These are phyloP conservation scores for Pichia occidentalis DNA, from an alignment of 805 yeast species.

Conservation along the genomic window DNA sequence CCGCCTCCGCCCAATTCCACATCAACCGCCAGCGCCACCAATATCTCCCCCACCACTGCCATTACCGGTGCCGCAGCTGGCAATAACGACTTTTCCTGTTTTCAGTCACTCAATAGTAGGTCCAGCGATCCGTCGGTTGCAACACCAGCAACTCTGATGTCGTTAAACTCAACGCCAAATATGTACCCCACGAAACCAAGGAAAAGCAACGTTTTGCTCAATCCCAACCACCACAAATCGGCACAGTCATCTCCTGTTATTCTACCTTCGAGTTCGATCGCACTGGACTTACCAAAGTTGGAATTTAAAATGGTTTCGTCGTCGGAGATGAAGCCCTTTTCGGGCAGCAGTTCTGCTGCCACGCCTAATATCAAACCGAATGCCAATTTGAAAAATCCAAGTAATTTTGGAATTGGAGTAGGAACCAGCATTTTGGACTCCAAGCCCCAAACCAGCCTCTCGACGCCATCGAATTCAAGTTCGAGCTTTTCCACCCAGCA, in stretches of 20 bases:
- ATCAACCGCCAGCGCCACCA: conserved; percentile 8
- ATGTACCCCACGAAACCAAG: conserved; percentile 19
- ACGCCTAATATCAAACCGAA: too few relatives aligned
- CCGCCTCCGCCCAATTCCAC: conserved; percentile 21
- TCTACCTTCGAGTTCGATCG: conserved; percentile 25
- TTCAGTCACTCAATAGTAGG: too few relatives aligned
- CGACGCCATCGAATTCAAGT: conserved; percentile 11
- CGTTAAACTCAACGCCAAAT: conserved; percentile 19
- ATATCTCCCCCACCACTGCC: conserved; percentile 1
- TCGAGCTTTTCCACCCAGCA: conserved; percentile 6
- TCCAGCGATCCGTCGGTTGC: too few relatives aligned
- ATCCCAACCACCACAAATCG: conserved; percentile 28
- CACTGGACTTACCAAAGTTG: conserved; percentile 6
- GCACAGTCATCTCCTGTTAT: conserved; percentile 33
- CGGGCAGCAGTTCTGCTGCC: too few relatives aligned
- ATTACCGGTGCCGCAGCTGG: too few relatives aligned
- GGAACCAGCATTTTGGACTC: too few relatives aligned
- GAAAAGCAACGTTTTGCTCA: conserved; percentile 26
- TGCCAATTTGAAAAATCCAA: too few relatives aligned
- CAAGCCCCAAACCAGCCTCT: too few relatives aligned
- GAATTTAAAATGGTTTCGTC: neutral
- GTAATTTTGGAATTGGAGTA: too few relatives aligned
- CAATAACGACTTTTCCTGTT: too few relatives aligned
- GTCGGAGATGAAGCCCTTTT: conserved; percentile 13
- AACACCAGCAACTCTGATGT: conserved; percentile 30